A percentile compares a stretch with the other conserved stretches of the same genome.
Conservation (phyloP, 2,329 filamentous ascomycete genomes). For the Fusarium ambrosium region DNA sequence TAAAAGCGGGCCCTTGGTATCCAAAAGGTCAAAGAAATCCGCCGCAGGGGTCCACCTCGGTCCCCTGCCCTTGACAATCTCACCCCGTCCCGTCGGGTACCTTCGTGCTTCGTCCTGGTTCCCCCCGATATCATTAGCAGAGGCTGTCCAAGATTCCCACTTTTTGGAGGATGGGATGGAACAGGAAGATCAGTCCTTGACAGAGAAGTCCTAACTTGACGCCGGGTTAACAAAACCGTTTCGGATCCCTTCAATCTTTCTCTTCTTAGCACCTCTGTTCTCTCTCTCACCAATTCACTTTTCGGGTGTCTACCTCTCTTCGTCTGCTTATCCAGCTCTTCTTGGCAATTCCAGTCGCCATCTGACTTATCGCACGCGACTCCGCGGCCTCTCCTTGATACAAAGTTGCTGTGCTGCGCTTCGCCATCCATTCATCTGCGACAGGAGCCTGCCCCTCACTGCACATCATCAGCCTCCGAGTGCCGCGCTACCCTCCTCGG, state of each 20-base stretch:
- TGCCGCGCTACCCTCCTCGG: constrained; percentile 7
- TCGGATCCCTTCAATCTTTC: constrained; percentile 32
- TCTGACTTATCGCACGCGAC: constrained; percentile 6
- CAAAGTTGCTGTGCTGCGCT: constrained; percentile 20
- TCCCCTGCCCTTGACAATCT: constrained; percentile 22
- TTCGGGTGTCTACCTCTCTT: constrained; percentile 11
- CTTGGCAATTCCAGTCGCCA: constrained; percentile 31
- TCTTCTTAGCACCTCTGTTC: constrained; percentile 23
- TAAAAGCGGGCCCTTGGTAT: constrained; percentile 18
- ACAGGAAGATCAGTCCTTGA: constrained; percentile 34
- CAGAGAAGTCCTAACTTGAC: constrained; percentile 15
- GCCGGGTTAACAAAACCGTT: constrained; percentile 39
- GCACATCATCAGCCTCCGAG: constrained; percentile 23
- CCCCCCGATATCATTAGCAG: constrained; percentile 24
- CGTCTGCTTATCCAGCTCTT: constrained; percentile 18
- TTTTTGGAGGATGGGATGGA: constrained; percentile 34
- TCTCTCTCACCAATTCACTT: constrained; percentile 7
- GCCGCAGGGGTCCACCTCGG: constrained; percentile 31
- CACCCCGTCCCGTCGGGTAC: constrained; percentile 29
- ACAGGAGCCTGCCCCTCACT: constrained; percentile 28
- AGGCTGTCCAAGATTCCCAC: constrained; percentile 27
- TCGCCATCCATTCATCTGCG: constrained; percentile 18
- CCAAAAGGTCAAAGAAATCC: constrained; percentile 15
- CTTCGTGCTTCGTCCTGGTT: constrained; percentile 26
- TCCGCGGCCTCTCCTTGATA: constrained; percentile 23